phyloP scores from a whole-genome alignment of 2,329 filamentous ascomycete genomes.

The Aspergillus oerlinghausenensis region DNA sequence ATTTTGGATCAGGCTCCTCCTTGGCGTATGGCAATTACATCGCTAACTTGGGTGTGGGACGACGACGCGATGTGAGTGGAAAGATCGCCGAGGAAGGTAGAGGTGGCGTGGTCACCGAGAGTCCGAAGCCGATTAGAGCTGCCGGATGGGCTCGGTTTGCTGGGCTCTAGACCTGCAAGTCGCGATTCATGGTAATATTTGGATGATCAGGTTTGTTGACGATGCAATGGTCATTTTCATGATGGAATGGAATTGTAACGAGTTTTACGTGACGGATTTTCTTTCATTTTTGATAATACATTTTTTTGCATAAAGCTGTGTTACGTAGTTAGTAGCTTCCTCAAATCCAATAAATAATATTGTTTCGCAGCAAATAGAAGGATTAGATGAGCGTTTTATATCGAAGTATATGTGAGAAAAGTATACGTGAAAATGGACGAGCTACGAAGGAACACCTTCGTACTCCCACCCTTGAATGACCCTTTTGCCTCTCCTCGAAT shows the following conservation, averaged over 20 bases:
- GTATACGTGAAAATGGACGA: not conserved
- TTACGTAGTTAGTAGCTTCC: not conserved
- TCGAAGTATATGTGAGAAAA: not conserved
- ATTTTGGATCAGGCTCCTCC: conserved; percentile 24
- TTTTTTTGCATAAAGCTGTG: not conserved
- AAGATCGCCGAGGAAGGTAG: conserved; percentile 46
- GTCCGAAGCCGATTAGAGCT: conserved; percentile 26
- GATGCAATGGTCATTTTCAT: not conserved
- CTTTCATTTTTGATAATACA: not conserved
- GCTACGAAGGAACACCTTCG: conserved; percentile 58
- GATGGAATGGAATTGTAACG: not conserved
- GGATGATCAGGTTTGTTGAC: not conserved
- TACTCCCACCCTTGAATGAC: conserved; percentile 59
- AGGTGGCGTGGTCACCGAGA: conserved; percentile 21
- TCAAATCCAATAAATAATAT: not conserved
- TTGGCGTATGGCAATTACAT: conserved; percentile 41
- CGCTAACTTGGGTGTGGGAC: conserved; percentile 41
- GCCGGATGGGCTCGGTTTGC: conserved; percentile 46
- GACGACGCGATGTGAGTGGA: conserved; percentile 44
- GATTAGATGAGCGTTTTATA: not conserved
- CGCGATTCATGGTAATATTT: not conserved
- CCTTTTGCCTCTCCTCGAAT: conserved; percentile 48
- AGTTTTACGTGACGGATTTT: not conserved
- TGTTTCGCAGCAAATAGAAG: not conserved
- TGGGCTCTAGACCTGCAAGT: conserved; percentile 22